Evolutionary conservation across 2,329 filamentous ascomycete species (phyloP).

Genomic region (Aspergillus aculeatus): DNA sequence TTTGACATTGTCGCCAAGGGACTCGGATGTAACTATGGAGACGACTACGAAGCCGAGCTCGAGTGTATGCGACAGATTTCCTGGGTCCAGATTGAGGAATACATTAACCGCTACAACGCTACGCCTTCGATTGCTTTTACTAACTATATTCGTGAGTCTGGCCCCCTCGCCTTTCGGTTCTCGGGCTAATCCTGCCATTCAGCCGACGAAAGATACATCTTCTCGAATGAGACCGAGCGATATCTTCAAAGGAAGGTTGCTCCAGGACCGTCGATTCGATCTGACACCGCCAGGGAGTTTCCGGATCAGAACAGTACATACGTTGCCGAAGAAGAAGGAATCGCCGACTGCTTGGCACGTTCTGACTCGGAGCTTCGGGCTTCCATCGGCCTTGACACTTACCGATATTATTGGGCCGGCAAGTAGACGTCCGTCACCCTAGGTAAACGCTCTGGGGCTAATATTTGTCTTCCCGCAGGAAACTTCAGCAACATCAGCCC

Average conservation of each 20-base stretch:
- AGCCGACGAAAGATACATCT: slow-evolving; percentile 29
- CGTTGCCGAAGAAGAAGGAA: slow-evolving; percentile 1
- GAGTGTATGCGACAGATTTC: slow-evolving; percentile 30
- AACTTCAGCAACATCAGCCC: slow-evolving; percentile 45
- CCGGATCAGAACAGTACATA: slow-evolving; percentile 19
- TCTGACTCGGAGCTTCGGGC: slow-evolving; percentile 8
- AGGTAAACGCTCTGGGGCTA: too few relatives aligned
- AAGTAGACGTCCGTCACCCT: slow-evolving; percentile 14
- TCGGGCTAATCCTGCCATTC: not conserved
- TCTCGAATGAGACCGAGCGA: slow-evolving; percentile 26
- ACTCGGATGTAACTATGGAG: slow-evolving; percentile 26
- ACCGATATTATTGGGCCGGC: slow-evolving; percentile 43
- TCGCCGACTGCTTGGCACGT: slow-evolving; percentile 12
- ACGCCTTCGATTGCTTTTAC: slow-evolving; percentile 22
- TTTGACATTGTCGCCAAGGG: slow-evolving; percentile 32
- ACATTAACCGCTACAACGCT: slow-evolving; percentile 25
- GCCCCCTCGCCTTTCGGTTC: fast-evolving
- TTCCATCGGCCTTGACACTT: slow-evolving; percentile 28
- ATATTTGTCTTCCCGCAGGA: not conserved
- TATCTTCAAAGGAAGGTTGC: not conserved
- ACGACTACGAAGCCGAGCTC: slow-evolving; percentile 24
- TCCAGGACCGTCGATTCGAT: slow-evolving; percentile 13
- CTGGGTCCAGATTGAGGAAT: slow-evolving; percentile 27
- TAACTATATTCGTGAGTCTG: slow-evolving; percentile 1
- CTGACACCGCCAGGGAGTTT: slow-evolving; percentile 14